These are phyloP conservation scores for Aphanomyces invadans DNA, from an alignment of 352 stramenopile species.

Conservation along the genomic window DNA sequence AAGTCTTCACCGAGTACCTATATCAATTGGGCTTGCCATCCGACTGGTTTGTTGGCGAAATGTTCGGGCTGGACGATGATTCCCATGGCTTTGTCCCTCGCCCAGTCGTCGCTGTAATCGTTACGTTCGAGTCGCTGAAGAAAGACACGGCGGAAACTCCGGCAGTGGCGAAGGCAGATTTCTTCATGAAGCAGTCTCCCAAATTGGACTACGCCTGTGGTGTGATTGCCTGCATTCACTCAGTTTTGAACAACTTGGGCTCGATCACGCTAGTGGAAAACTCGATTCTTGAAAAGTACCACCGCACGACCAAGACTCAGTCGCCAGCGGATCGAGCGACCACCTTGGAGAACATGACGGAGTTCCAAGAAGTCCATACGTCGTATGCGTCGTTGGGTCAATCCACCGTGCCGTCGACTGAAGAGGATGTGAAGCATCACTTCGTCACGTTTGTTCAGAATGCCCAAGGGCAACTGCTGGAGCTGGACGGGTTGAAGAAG, in stretches of 20 bases:
- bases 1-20: slow-evolving; percentile 23
- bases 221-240: slow-evolving; percentile 24
- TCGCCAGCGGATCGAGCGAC: slow-evolving; percentile 5
- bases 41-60: slow-evolving; percentile 22
- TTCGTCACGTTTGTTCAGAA: slow-evolving; percentile 22
- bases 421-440: slow-evolving; percentile 25
- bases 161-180: not conserved
- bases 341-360: slow-evolving; percentile 20
- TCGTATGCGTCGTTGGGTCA: slow-evolving; percentile 14
- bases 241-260: slow-evolving; percentile 20
- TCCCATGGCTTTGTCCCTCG: slow-evolving; percentile 17
- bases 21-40: slow-evolving; percentile 3
- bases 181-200: slow-evolving; percentile 24
- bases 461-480: slow-evolving; percentile 11
- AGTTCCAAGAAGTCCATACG: slow-evolving; percentile 23
- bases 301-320: slow-evolving; percentile 6
- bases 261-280: not conserved
- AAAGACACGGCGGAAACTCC: not conserved
- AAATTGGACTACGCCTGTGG: slow-evolving; percentile 23
- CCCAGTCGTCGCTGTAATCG: slow-evolving; percentile 17
- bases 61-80: slow-evolving; percentile 23
- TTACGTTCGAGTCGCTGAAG: slow-evolving; percentile 23
- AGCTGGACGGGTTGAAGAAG: slow-evolving; percentile 23
- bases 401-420: not conserved
- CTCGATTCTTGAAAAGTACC: slow-evolving; percentile 22